Conservation (phyloP, 805 yeast species). For the Tetrapisispora arboricola region DNA sequence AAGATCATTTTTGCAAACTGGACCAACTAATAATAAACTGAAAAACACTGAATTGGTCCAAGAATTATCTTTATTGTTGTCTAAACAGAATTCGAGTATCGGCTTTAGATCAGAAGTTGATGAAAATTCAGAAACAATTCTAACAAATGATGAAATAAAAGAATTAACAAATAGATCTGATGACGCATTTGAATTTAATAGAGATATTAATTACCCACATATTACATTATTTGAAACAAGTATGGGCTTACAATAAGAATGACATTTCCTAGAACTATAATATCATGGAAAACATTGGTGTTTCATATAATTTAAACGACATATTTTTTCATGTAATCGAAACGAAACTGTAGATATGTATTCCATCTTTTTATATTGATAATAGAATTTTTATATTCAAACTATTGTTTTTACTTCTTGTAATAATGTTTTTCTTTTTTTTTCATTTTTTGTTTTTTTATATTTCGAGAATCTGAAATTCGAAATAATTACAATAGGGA, state of each 20-base stretch:
- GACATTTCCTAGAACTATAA: no score
- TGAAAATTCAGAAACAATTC: conserved; percentile 18
- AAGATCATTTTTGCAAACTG: conserved; percentile 18
- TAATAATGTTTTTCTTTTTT: no score
- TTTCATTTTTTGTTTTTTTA: no score
- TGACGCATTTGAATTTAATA: conserved; percentile 31
- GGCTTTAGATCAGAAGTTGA: conserved; percentile 21
- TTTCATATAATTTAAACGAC: neutral
- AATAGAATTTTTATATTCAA: no score
- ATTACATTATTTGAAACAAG: conserved; percentile 33
- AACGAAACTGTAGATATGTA: no score
- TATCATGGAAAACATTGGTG: neutral
- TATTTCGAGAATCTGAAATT: no score
- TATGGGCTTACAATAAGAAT: conserved; percentile 15
- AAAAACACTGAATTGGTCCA: conserved; percentile 29
- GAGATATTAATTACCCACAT: conserved; percentile 26
- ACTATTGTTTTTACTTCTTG: no score
- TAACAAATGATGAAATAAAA: conserved; percentile 35
- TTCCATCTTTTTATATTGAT: no score
- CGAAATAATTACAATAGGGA: no score
- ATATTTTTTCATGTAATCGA: no score
- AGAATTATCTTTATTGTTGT: conserved; percentile 34
- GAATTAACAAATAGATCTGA: conserved; percentile 42
- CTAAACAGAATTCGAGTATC: conserved; percentile 32
- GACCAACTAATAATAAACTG: conserved; percentile 12